Evolutionary conservation across 129 eudicot genomes (phyloP), one percentile per base, ranked within the genome.

Genomic region (Helianthus tuberosus): DNA sequence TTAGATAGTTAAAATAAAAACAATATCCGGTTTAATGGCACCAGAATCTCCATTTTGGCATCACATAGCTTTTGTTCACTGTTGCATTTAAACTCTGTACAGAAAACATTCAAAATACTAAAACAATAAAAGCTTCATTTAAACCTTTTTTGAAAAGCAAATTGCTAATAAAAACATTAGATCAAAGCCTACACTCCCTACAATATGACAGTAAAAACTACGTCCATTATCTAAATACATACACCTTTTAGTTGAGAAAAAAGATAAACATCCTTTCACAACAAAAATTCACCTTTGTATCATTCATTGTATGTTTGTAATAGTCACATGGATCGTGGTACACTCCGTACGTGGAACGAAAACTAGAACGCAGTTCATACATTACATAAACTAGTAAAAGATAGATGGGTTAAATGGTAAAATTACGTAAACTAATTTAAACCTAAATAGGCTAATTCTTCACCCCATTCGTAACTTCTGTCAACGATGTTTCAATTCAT

Each of bases 181-280:
- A 69, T 11, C 29, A 69, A 69, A 69, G 32, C 74, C 74, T 68
- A 29, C 12, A 14, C 9, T n/a, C 5, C 68, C 48, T 14, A 4
- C 62, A 35, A 69, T 52, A 36, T n/a, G 27, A 69, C 7, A 25
- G 10, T 23, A 23, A 43, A n/a, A 48, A 43, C 16, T 25, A 5
- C 11, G 52, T 11, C 71, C 55, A 27, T 68, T 13, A 23, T 27
- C n/a, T 48, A 48, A 20, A 68, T 23, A 68, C 57, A 44, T 25
- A 20, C 43, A 48, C 15, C 44, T 68, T 68, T 25, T 67, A 25
- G 32, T 8, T 25, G 15, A 8, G 12, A 16, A 8, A 8, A 68
- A 47, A 25, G 5, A 67, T 50, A 7, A 12, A 0, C 35, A 10
- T 25, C 7, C 10, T 68, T 68, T 16, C 38, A 48, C 9, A 48